Evolutionary conservation across 768 basidiomycete species (phyloP), one percentile per base, ranked within the genome.

Genomic region (Hypsizygus marmoreus): DNA sequence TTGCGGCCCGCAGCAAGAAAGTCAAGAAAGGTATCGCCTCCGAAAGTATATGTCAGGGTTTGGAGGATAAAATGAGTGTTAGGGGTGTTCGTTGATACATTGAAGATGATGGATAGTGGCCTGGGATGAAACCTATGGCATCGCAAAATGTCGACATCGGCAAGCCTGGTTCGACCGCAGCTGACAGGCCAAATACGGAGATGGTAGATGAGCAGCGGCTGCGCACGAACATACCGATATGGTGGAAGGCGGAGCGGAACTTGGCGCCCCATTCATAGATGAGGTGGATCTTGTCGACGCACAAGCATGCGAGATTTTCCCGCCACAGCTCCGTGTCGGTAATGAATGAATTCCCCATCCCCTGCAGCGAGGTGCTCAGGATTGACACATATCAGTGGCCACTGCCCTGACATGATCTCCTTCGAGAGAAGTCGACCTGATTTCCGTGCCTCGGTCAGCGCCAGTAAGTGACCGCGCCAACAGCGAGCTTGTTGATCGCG

Each of bases 311-410:
- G 34, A 59, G 9, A n/a, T 51, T 53, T 1, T 28, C n/a, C 1
- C 48, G 47, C 39, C 39, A 40, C 50, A 59, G 8, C 11, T 33
- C 1, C 37, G 23, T 23, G 9, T 13, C 11, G n/a, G 38, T 26
- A 31, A 44, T 45, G n/a, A n/a, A n/a, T n/a, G 25, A 43, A 43
- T 19, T n/a, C n/a, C 58, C 58, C 51, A 22, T 51, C 55, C 34
- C 28, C 46, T 13, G 32, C 35, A 2, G 23, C 29, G 2, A 59
- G 53, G 26, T 59, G 55, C 43, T 59, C 55, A 6, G 58, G 52
- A 23, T 59, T 55, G 19, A 59, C 50, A 28, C 52, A 56, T 7
- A 58, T 38, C 1, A 58, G 48, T n/a, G 49, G 47, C 53, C 53
- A 54, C 19, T 33, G 6, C 11, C 51, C 47, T 40, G 55, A n/a